These are phyloP conservation scores for Candida tammaniensis DNA, from an alignment of 805 yeast species.

Conservation along the genomic window DNA sequence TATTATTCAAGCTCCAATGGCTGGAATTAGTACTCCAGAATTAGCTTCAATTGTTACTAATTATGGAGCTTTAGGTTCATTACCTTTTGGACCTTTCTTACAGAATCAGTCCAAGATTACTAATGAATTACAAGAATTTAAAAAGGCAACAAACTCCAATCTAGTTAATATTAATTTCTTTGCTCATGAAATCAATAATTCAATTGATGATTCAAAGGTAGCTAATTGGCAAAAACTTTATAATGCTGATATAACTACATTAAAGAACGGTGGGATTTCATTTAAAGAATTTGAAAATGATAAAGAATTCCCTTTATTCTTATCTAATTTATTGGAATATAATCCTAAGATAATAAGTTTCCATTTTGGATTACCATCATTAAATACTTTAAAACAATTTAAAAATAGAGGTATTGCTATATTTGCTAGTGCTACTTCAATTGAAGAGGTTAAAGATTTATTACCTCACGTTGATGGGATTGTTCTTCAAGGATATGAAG, in stretches of 20 bases:
- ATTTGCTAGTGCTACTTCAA: conserved; percentile 47
- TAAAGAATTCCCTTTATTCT: conserved; percentile 12
- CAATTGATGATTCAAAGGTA: conserved; percentile 15
- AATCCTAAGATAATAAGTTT: conserved; percentile 50
- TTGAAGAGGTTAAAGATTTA: conserved; percentile 28
- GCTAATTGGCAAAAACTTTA: conserved; percentile 15
- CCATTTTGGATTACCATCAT: conserved; percentile 50
- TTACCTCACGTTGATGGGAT: conserved; percentile 44
- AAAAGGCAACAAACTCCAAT: conserved; percentile 8
- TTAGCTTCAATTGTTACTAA: conserved; percentile 43
- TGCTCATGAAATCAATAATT: conserved; percentile 31
- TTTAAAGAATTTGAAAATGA: conserved; percentile 26
- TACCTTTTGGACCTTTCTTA: conserved; percentile 36
- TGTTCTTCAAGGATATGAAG: conserved; percentile 57
- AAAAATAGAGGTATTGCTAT: conserved; percentile 39
- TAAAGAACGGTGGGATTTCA: conserved; percentile 25
- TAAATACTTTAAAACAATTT: conserved; percentile 26
- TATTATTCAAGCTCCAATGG: conserved; percentile 60
- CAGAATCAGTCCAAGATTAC: conserved; percentile 14
- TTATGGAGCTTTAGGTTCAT: conserved; percentile 51
- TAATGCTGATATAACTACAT: conserved; percentile 8
- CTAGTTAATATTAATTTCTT: conserved; percentile 48
- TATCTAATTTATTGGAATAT: conserved; percentile 17
- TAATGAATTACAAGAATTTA: conserved; percentile 12
- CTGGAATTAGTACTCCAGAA: conserved; percentile 47